phyloP scores from a whole-genome alignment of 164 flowering plant genomes.

The Magnolia changhungtana region DNA sequence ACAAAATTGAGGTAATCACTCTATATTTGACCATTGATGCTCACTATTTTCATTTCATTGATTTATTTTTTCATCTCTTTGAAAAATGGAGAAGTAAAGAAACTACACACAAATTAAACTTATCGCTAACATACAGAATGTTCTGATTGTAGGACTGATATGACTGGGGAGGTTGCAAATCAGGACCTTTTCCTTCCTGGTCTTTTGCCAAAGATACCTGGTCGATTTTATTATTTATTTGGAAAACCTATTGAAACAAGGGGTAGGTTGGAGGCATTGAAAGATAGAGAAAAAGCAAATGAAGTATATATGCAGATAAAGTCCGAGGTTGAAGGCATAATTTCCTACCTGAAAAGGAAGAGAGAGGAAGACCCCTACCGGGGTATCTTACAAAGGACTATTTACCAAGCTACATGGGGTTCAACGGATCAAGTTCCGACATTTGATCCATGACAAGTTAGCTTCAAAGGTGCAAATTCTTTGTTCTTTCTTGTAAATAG shows the following conservation, averaged over 20 bases:
- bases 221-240: slow-evolving; percentile 75
- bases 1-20: slow-evolving; percentile 45
- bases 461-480: not conserved
- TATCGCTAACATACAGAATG: not conserved
- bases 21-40: not conserved
- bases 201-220: slow-evolving; percentile 73
- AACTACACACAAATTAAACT: not conserved
- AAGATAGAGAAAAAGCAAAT: slow-evolving; percentile 49
- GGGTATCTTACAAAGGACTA: slow-evolving; percentile 45
- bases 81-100: not conserved
- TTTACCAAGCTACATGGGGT: slow-evolving; percentile 34
- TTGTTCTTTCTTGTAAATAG: not conserved
- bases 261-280: slow-evolving; percentile 44
- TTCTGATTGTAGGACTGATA: slow-evolving; percentile 33
- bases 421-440: slow-evolving; percentile 33
- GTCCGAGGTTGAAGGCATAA: slow-evolving; percentile 48
- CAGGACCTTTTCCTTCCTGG: slow-evolving; percentile 52
- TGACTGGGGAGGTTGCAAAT: slow-evolving; percentile 49
- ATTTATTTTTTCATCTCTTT: not conserved
- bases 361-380: slow-evolving; percentile 85
- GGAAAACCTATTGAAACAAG: slow-evolving; percentile 78
- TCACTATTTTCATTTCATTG: not conserved
- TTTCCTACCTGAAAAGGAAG: slow-evolving; percentile 60
- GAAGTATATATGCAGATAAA: slow-evolving; percentile 56
- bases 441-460: slow-evolving; percentile 35